Base-by-base conservation (phyloP, 2,329 filamentous ascomycete genomes). In the Verticillium albo-atrum region DNA sequence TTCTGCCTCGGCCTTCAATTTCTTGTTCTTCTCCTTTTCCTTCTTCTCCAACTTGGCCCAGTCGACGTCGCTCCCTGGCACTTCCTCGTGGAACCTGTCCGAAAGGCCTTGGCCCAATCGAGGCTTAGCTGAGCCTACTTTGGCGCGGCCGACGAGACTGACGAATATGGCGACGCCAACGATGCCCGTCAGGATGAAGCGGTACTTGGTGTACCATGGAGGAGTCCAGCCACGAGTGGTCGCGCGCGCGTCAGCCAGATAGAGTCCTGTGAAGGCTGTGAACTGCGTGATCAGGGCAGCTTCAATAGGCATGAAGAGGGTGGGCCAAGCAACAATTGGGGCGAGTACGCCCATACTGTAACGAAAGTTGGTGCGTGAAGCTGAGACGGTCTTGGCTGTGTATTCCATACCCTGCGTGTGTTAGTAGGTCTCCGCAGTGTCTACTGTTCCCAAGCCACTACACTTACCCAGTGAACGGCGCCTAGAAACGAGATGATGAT, bases 401-500 rank as follows among this genome's bases (percentile, higher is more conserved):
- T 89, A 96, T 75, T 97, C 92, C 20, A 97, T 81, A 59, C 93
- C 93, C 76, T 79, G 15, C 0, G 20, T 0, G 1, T 3, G 4
- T 20, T 35, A 42, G 68, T 57, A 65, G 58, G 51, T 12, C 4
- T 30, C 9, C 51, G 20, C 47, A 3, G 14, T 12, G 32, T 34
- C 17, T 50, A 20, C 47, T n/a, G 4, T 25, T 6, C n/a, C n/a
- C 17, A 12, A 20, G 32, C n/a, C 14, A n/a, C 14, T 12, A 15
- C 5, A 28, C 74, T 62, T 66, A 78, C 90, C 94, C 85, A 97
- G 75, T 97, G 94, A 68, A 97, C 88, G 34, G 93, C 93, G 52
- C 94, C 94, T 1, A 97, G 84, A 81, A 97, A 97, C 28, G 92
- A 96, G 67, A 97, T 90, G 68, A 97, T 95, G 60, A 96, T 86